A percentile compares a stretch with the other conserved stretches of the same genome.
Evolutionary conservation across 1,284 basidiomycete species (phyloP).

Genomic region (Marasmius tenuissimus): DNA sequence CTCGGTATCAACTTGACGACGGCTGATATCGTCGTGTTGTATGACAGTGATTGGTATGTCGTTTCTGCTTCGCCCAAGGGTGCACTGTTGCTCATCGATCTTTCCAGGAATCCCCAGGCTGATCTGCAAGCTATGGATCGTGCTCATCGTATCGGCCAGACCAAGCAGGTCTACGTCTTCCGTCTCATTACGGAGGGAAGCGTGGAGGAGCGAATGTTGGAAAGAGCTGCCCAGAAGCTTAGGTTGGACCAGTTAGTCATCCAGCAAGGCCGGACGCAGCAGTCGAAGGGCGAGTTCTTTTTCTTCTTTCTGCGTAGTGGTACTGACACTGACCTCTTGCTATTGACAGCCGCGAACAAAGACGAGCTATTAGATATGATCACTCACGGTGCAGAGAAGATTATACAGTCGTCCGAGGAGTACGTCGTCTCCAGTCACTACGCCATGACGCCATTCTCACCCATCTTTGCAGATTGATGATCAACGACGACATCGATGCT

Average conservation of each 20-base stretch:
- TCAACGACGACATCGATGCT: slow-evolving; percentile 93
- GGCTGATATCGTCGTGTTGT: slow-evolving; percentile 96
- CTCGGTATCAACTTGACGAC: slow-evolving; percentile 96
- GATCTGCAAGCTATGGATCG: slow-evolving; percentile 99
- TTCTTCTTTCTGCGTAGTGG: background rate
- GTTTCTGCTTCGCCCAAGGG: background rate
- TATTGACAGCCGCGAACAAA: slow-evolving; percentile 78
- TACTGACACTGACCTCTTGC: background rate
- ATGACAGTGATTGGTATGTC: slow-evolving; percentile 89
- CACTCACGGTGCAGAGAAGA: slow-evolving; percentile 95
- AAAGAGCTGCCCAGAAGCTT: slow-evolving; percentile 95
- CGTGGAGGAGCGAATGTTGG: slow-evolving; percentile 96
- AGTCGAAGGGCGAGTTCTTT: slow-evolving; percentile 54
- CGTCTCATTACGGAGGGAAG: slow-evolving; percentile 96
- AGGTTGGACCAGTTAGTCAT: slow-evolving; percentile 97
- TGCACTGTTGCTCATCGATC: slow-evolving; percentile 1
- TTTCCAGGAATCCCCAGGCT: slow-evolving; percentile 90
- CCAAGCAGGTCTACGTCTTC: slow-evolving; percentile 98
- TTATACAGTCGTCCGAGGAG: slow-evolving; percentile 80
- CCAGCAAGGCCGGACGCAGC: slow-evolving; percentile 86
- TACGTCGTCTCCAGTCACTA: slow-evolving; percentile 31
- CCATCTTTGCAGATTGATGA: slow-evolving; percentile 54
- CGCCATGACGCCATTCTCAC: background rate
- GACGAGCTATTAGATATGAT: slow-evolving; percentile 99
- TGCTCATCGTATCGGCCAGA: slow-evolving; percentile 98